These are phyloP conservation scores for Cystobasidiaceae sp. DNA, from an alignment of 1,284 basidiomycete species.

Conservation along the genomic window DNA sequence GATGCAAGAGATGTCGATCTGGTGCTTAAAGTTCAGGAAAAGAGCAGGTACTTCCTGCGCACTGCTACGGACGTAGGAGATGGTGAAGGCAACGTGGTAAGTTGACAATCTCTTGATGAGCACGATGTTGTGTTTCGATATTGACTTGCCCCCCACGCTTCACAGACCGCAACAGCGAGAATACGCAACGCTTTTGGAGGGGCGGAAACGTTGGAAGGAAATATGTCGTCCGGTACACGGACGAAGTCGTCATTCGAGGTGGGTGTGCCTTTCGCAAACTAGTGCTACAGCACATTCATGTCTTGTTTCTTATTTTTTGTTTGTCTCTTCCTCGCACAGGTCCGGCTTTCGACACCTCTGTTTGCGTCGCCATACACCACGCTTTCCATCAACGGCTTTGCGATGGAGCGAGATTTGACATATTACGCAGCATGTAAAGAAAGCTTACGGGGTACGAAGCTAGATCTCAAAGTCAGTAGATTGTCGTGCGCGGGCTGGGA, in stretches of 20 bases:
- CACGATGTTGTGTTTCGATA: too few species aligned
- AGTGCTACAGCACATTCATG: not conserved
- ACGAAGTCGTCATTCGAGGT: constrained; percentile 78
- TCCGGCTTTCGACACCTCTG: constrained; percentile 42
- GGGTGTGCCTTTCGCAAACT: constrained; percentile 46
- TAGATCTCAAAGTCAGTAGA: constrained; percentile 63
- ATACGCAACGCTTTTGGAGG: constrained; percentile 86
- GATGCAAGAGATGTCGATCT: constrained; percentile 71
- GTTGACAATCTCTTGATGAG: constrained; percentile 47
- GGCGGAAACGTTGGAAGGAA: constrained; percentile 80
- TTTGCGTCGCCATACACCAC: constrained; percentile 55
- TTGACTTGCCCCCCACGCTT: too few species aligned
- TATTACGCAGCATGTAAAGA: constrained; percentile 66
- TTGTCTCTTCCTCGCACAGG: constrained; percentile 10
- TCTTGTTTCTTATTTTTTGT: too few species aligned
- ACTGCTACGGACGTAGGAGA: constrained; percentile 90
- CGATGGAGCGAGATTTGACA: constrained; percentile 63
- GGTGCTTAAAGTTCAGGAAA: constrained; percentile 70
- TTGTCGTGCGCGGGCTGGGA: too few species aligned
- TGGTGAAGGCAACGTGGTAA: constrained; percentile 80
- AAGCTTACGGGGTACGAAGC: constrained; percentile 60
- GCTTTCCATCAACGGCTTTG: constrained; percentile 60
- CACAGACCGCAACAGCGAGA: constrained; percentile 67
- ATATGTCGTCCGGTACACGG: constrained; percentile 77
- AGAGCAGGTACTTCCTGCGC: constrained; percentile 71